Base-by-base conservation (phyloP, 2,329 filamentous ascomycete species). In the Trichophyton rubrum region DNA sequence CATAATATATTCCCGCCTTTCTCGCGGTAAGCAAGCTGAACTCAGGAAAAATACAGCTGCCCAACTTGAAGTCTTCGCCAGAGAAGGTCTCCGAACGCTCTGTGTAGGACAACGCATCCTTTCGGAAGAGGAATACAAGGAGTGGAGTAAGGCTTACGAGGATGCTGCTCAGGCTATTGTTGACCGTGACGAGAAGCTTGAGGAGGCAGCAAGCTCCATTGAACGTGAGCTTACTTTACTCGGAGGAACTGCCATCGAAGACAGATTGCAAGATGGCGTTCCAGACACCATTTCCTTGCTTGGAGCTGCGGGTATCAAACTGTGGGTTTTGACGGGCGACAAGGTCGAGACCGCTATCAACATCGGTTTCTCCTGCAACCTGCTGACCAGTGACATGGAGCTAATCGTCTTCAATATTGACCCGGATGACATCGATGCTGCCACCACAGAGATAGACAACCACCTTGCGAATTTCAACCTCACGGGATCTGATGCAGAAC, bases 271-370 rank as follows among this genome's bases (percentile, higher is more conserved):
- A 75, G 93, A 99, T 67, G 93, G 92, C 62, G 93, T 99, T 2
- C 93, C 93, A 5, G 93, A 97, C 70, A 92, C 93, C 0, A 99
- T 99, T 68, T 88, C 87, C 58, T 78, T 99, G 51, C 84, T 99
- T 59, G 92, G 87, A 33, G 85, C 90, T 69, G 93, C 93, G 59
- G 95, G 95, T 72, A 96, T 99, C 75, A 99, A 99, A 75, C 83
- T 99, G 6, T 99, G 93, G 93, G 93, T 99, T 59, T 78, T 99
- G 65, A 99, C 93, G 15, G 93, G 95, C 64, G 93, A 99, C 80
- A 99, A 97, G 75, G 92, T 97, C 35, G 93, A 99, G 76, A 99
- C 93, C 24, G 93, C 95, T 61, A 99, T 99, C 84, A 99, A 99
- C 76, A 99, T 99, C 70, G 93, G 93, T 1, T 99, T 97, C 75